Base-by-base conservation (phyloP, 371 early-diverging fungal species). In the Homolaphlyctis polyrhiza region DNA sequence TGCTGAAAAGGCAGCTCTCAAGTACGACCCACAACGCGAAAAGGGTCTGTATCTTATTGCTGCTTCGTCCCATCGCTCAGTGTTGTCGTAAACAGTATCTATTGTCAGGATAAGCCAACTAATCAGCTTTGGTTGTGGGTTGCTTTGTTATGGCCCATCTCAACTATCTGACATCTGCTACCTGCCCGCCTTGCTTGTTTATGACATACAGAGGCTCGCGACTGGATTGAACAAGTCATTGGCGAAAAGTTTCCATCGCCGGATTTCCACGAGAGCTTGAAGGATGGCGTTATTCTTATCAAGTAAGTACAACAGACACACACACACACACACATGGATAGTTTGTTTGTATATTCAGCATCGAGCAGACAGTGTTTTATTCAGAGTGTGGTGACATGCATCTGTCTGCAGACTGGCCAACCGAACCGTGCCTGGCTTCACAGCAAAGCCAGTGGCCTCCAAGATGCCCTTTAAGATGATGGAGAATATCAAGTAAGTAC, bases 281-380 rank as follows among this genome's bases (percentile, higher is more conserved):
- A 89, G 73, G 91, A 91, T 62, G 96, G 96, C 32, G 87, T 89
- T 27, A 72, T 92, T 35, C 81, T 96, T 13, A 89, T 89, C 88
- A 87, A 90, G 86, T 86, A 77, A 55, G 83, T 81, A 32, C 50
- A 66, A n/a, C n/a, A n/a, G n/a, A n/a, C n/a, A n/a, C n/a, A n/a
- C n/a, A n/a, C n/a, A n/a, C n/a, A n/a, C n/a, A n/a, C n/a, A n/a
- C n/a, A n/a, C n/a, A n/a, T n/a, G n/a, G n/a, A n/a, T n/a, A n/a
- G 45, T 47, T 5, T 39, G 39, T 39, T 39, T 8, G n/a, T n/a
- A n/a, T n/a, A n/a, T n/a, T n/a, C n/a, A n/a, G n/a, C n/a, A n/a
- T n/a, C n/a, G n/a, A n/a, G n/a, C n/a, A n/a, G n/a, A n/a, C n/a
- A n/a, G n/a, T n/a, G n/a, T n/a, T n/a, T n/a, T n/a, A n/a, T n/a